Conservation (phyloP, 441 rosid species). For the California macrophylla region DNA sequence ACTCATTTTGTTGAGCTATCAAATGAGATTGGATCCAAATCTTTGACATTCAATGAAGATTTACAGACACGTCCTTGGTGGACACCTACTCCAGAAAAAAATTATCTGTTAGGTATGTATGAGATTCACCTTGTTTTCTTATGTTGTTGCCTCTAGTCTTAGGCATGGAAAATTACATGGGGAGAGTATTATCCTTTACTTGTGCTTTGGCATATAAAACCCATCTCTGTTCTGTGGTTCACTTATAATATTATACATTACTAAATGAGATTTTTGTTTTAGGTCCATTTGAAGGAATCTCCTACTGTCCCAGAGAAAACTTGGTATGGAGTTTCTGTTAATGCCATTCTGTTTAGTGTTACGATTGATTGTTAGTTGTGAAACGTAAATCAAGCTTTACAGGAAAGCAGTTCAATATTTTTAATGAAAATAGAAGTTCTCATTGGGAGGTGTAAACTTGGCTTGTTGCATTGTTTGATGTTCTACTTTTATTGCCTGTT, state of each 20-base stretch:
- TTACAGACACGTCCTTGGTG: slow-evolving; percentile 93
- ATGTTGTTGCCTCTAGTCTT: neutral
- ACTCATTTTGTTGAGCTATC: slow-evolving; percentile 66
- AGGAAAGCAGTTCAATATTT: neutral
- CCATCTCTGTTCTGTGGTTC: neutral
- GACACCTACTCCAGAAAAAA: slow-evolving; percentile 82
- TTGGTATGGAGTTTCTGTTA: slow-evolving; percentile 39
- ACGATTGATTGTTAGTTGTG: neutral
- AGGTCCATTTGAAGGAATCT: slow-evolving; percentile 91
- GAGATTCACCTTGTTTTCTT: neutral
- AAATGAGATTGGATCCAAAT: slow-evolving; percentile 62
- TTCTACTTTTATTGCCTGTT: neutral
- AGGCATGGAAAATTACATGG: slow-evolving; percentile 6
- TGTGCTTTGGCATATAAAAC: neutral
- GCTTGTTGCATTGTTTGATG: neutral
- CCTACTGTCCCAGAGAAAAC: slow-evolving; percentile 52
- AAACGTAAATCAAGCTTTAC: neutral
- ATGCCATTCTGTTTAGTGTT: neutral
- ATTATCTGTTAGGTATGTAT: slow-evolving; percentile 68
- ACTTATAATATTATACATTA: slow-evolving; percentile 12
- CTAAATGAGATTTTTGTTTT: slow-evolving; percentile 14
- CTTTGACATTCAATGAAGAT: slow-evolving; percentile 79
- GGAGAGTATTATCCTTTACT: neutral
- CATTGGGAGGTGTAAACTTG: neutral
- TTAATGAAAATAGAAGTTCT: neutral